Evolutionary conservation across 2,329 filamentous ascomycete species (phyloP), one percentile per base, ranked within the genome.

Genomic region (Gnomoniopsis smithogilvyi): DNA sequence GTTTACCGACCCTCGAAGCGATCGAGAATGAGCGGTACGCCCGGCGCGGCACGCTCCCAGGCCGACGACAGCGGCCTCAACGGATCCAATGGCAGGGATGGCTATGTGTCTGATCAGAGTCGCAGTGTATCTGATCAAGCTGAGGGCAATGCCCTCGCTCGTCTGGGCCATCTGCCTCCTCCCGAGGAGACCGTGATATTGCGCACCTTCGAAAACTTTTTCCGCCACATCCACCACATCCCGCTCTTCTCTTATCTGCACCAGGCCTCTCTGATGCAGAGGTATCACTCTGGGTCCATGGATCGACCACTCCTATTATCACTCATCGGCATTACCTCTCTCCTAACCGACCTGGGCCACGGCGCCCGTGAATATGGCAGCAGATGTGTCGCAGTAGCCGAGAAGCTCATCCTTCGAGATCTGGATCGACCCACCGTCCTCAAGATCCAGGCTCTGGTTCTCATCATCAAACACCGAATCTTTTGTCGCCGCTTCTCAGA

Each of bases 231-330:
- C 45, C 81, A 85, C 68, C 82, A 85, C 62, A 81, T 85, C 54
- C 80, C 82, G 48, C 80, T 82, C 64, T 82, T 81, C 70, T 82
- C 81, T 12, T 85, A 85, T 58, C 69, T 85, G 17, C 82, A 85
- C 64, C 80, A 81, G 26, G 81, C 82, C 14, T 85, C 82, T 2
- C 77, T 85, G 24, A 83, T 84, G 80, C 81, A 84, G 66, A 76
- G 82, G 33, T 83, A 83, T 66, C 78, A 83, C 63, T 77, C 80
- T 4, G 81, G 81, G 51, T 81, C 81, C 62, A 79, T 85, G 63
- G 82, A 85, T 65, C 77, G 76, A 45, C 73, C 81, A 2, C 71
- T 85, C 7, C 72, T 85, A 3, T 73, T 84, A 4, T 80, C 81
- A 43, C 70, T 85, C 3, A 73, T 85, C 8, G 82, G 81, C 52